Base-by-base conservation (phyloP, 768 basidiomycete species). In the Suillus sp. region DNA sequence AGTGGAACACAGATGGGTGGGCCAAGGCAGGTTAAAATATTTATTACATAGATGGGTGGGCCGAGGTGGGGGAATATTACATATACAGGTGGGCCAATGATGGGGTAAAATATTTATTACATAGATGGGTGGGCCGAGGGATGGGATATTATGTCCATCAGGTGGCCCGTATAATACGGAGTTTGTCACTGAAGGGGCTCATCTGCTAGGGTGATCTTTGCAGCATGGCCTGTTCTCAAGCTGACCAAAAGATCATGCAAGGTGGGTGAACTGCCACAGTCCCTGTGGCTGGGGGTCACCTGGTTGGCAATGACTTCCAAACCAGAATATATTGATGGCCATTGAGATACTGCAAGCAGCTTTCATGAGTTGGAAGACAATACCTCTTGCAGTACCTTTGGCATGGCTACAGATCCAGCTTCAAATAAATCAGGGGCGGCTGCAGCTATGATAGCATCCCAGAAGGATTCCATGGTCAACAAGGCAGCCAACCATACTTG, bases 221-320 rank as follows among this genome's bases (percentile, higher is more conserved):
- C 18, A 7, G n/a, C 13, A 4, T 45, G 30, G 5, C 34, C 10
- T 7, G 3, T 16, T 5, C 64, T 55, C 11, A 62, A 13, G 40
- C 61, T 62, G 34, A 62, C 32, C 13, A 65, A 47, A 11, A 56
- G 42, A 56, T 65, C 61, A 40, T 59, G 62, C 4, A 37, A 16
- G 1, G 34, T 20, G 0, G 45, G 20, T 1, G 56, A 32, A 2
- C 42, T 6, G 8, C 30, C 37, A 22, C 2, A 3, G 25, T 63
- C 62, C 20, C 22, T 14, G 14, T 59, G 27, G 9, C 20, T 32
- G 8, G 38, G 40, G 5, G 57, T 63, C 2, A 40, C 4, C 6
- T 16, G 22, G 18, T 63, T 63, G 3, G n/a, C 18, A 20, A 63
- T 63, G 1, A 63, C 6, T 22, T 63, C 62, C 1, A 59, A 38